Percentiles rank a stretch among this genome's conserved stretches.
Conservation (phyloP, 163 green algal species). For the Scenedesmus sp. region DNA sequence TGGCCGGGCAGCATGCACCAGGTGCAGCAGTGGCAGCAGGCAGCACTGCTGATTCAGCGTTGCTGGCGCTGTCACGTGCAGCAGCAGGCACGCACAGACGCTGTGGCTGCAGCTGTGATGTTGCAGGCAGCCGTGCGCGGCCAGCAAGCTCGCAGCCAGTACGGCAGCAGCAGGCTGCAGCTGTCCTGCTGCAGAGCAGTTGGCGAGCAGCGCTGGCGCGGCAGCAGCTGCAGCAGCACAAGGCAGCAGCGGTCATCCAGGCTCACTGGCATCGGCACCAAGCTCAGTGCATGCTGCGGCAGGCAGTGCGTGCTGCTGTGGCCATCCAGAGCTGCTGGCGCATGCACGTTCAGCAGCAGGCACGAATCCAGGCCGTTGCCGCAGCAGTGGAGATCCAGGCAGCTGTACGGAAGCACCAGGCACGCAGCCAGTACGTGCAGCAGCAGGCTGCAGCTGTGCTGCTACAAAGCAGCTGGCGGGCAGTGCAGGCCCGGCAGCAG, state of each 20-base stretch:
- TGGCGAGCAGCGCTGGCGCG: conserved; percentile 46
- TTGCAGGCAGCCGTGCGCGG: conserved; percentile 44
- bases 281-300: conserved; percentile 20
- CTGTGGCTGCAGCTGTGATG: background rate
- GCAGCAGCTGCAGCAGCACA: conserved; percentile 21
- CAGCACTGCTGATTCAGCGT: conserved; percentile 18
- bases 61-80: conserved; percentile 26
- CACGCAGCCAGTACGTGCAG: background rate
- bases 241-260: conserved; percentile 45
- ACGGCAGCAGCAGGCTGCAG: background rate
- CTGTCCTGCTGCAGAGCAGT: conserved; percentile 55
- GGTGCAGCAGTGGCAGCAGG: conserved; percentile 14
- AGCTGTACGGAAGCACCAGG: conserved; percentile 53
- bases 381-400: conserved; percentile 33
- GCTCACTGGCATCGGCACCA: conserved; percentile 56
- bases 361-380: background rate
- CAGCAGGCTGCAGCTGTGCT: conserved; percentile 11
- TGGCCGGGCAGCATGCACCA: conserved; percentile 18
- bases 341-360: conserved; percentile 14
- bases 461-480: conserved; percentile 61
- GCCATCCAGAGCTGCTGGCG: conserved; percentile 37
- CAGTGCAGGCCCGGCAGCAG: background rate
- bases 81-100: background rate
- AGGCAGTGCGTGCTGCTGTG: conserved; percentile 6
- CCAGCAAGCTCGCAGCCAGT: conserved; percentile 44